Evolutionary conservation across 225 moss, liverwort and hornwort species (phyloP).

Genomic region (Pseudoscleropodium purum): DNA sequence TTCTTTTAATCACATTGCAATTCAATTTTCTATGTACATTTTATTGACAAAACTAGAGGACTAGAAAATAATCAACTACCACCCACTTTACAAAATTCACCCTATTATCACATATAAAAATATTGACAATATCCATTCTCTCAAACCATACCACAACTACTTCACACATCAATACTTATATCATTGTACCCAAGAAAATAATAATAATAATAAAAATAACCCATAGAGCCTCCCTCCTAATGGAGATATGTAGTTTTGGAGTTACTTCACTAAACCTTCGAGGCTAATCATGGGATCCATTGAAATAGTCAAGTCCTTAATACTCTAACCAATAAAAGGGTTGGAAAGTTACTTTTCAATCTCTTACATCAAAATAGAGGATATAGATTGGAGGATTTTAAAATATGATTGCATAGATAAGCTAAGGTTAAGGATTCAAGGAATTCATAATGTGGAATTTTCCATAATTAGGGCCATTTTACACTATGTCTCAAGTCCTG

Average conservation of each 20-base stretch:
- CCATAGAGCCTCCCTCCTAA: fast-evolving
- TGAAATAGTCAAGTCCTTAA: neutral
- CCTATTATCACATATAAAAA: neutral
- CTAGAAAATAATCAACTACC: neutral
- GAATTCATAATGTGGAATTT: too few species aligned
- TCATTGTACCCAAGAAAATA: neutral
- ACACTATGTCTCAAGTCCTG: too few species aligned
- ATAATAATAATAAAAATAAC: neutral
- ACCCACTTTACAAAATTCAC: neutral
- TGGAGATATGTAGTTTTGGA: neutral
- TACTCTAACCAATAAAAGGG: neutral
- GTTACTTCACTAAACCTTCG: fast-evolving
- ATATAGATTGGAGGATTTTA: neutral
- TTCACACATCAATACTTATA: neutral
- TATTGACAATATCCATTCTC: neutral
- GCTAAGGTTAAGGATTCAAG: neutral
- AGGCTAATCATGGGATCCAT: neutral
- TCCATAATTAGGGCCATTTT: neutral
- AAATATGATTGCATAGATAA: neutral
- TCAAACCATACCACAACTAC: neutral
- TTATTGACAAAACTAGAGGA: fast-evolving
- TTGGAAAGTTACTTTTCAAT: too few species aligned
- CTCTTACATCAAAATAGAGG: neutral
- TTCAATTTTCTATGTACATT: neutral
- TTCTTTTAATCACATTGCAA: neutral